These are phyloP conservation scores for Candida multigemmis DNA, from an alignment of 805 yeast species.

Conservation along the genomic window DNA sequence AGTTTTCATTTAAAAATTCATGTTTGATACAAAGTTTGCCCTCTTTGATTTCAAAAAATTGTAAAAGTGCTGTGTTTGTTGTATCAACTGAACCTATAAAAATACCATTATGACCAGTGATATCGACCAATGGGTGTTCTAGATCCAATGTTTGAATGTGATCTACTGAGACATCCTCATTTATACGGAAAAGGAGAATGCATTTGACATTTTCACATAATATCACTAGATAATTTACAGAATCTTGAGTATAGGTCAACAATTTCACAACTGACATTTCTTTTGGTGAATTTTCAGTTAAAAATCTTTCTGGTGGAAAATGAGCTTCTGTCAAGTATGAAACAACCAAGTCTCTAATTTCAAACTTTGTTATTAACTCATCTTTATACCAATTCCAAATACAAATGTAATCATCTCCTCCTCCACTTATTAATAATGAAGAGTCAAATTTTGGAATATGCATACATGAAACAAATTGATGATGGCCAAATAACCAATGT, in stretches of 20 bases:
- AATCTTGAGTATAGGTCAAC: slow-evolving; percentile 1
- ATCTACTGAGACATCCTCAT: slow-evolving; percentile 11
- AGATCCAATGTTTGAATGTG: slow-evolving; percentile 21
- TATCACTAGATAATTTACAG: slow-evolving; percentile 22
- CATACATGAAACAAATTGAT: slow-evolving; percentile 68
- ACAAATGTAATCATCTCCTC: slow-evolving; percentile 75
- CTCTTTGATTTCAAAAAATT: slow-evolving; percentile 10
- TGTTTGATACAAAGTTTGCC: slow-evolving; percentile 10
- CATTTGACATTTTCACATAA: slow-evolving; percentile 44
- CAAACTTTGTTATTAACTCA: slow-evolving; percentile 37
- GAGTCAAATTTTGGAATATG: slow-evolving; percentile 44
- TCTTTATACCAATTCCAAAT: slow-evolving; percentile 71
- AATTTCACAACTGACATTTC: slow-evolving; percentile 40
- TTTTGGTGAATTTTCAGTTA: slow-evolving; percentile 37
- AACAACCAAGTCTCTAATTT: slow-evolving; percentile 31
- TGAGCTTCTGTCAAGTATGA: slow-evolving; percentile 46
- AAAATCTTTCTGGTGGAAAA: slow-evolving; percentile 56
- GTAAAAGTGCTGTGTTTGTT: slow-evolving; percentile 17
- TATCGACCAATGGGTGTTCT: slow-evolving; percentile 16
- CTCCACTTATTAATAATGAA: slow-evolving; percentile 63
- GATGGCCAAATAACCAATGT: slow-evolving; percentile 80
- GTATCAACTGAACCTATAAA: slow-evolving; percentile 23
- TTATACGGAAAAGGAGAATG: slow-evolving; percentile 27
- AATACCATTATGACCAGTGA: slow-evolving; percentile 10
- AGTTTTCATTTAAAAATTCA: slow-evolving; percentile 6